Base-by-base conservation (phyloP, 805 yeast species). In the Myxozyma lipomycoides region DNA sequence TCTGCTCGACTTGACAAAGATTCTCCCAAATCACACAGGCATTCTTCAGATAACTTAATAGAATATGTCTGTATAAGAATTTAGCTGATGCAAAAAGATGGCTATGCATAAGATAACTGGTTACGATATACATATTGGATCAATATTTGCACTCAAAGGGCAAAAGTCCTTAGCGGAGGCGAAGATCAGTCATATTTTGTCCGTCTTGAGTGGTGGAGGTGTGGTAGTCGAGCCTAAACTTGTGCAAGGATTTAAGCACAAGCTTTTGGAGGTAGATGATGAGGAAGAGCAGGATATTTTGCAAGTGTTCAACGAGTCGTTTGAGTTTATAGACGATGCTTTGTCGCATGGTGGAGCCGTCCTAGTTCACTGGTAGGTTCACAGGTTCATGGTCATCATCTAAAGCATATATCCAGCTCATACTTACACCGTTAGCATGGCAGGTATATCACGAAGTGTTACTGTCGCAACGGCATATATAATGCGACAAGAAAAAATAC, bases 391-490 rank as follows among this genome's bases (percentile, higher is more conserved):
- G 37, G 49, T 59, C 25, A 22, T 48, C 17, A 48, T 25, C 21
- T 72, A 64, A 22, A 78, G 78, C 46, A 62, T 3, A 71, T 73
- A n/a, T 70, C 77, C 1, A 71, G 81, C 52, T 78, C 84, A 9
- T 28, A 19, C 19, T n/a, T 7, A 17, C 25, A 87, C 84, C 19
- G 10, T 28, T 64, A 86, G 95, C 67, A 86, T 91, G 52, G 97
- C 95, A 25, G 98, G 98, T 0, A 86, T 87, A 25, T 88, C 96
- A 1, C 74, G 98, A 57, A 86, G 96, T 3, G 91, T 86, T 0
- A 82, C 97, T 0, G 83, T 89, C 15, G 82, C 83, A 34, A 81
- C 86, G 43, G 95, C 97, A 0, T 95, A 87, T 66, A 78, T 90
- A 39, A 91, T 93, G 96, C 78, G 81, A 64, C 71, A 89, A 45